These are phyloP conservation scores for Phoenix dactylifera DNA, from an alignment of 176 grass and related monocot species.

Conservation along the genomic window DNA sequence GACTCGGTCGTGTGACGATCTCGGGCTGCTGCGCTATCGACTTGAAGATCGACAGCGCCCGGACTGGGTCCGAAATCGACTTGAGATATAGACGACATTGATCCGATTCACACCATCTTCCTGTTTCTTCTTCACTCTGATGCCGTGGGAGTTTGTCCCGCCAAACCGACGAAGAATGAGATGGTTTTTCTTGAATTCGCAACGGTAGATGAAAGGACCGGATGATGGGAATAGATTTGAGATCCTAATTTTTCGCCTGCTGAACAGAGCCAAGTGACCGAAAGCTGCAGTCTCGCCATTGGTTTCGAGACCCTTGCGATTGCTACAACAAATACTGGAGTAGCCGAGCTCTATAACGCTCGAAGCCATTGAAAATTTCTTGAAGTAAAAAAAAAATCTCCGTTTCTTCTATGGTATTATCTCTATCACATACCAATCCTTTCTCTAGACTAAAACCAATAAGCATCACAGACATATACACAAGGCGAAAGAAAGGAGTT, in stretches of 20 bases:
- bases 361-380: too few relatives aligned
- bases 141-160: not conserved
- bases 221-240: not conserved
- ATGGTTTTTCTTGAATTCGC: not conserved
- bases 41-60: conserved; percentile 52
- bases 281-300: conserved; percentile 7
- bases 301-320: conserved; percentile 11
- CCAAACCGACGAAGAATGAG: conserved; percentile 8
- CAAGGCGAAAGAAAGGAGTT: too few relatives aligned
- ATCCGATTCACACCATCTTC: conserved; percentile 15
- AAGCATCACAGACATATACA: too few relatives aligned
- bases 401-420: too few relatives aligned
- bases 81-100: conserved; percentile 43
- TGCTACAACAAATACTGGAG: conserved; percentile 30
- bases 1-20: conserved; percentile 69
- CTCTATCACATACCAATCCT: too few relatives aligned
- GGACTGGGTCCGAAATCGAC: conserved; percentile 33
- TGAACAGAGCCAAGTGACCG: not conserved
- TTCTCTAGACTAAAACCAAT: too few relatives aligned
- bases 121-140: not conserved
- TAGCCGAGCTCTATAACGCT: conserved; percentile 36
- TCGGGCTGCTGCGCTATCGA: conserved; percentile 36
- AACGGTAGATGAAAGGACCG: not conserved
- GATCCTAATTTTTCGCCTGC: not conserved
- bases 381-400: too few relatives aligned